Evolutionary conservation across 2,329 filamentous ascomycete species (phyloP), one percentile per base, ranked within the genome.

Genomic region (Diaporthe sp.): DNA sequence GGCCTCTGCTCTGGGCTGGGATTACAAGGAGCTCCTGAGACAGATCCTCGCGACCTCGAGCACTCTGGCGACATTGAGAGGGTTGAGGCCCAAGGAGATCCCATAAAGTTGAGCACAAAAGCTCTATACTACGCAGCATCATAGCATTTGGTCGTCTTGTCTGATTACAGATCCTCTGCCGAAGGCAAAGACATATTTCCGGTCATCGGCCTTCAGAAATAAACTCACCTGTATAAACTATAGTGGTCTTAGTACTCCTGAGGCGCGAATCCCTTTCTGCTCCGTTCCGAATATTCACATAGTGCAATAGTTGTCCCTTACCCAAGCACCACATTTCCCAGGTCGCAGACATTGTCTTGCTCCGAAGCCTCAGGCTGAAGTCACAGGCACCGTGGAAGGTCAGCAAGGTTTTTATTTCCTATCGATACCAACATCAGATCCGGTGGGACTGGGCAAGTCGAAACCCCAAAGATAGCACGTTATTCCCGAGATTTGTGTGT

Each of bases 1-100:
- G 8, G 87, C 87, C 12, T 78, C 79, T 3, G 82, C 80, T 4
- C 75, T 86, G 12, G 85, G 85, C 0, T 88, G 86, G 86, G 84
- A 85, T 55, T 88, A 86, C 78, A 57, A 78, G 7, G 80, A 76
- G 2, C 79, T 88, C 8, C 71, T 87, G 73, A 70, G 79, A 70
- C 81, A 84, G 71, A 85, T 87, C 25, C 68, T 86, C 25, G 71
- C 39, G 15, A 73, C 55, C 8, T 73, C 71, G 10, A 62, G 39
- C n/a, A 73, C 57, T 17, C 15, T 73, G 31, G 44, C 55, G 58
- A 73, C 57, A 25, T 22, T 67, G 31, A 37, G 57, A 39, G 46
- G 12, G 22, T 39, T 68, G 62, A 37, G 34, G 31, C 46, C 62
- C 31, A 53, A 12, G 31, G 62, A 68, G 2, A 39, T 68, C 3